Conservation (phyloP, 2,329 filamentous ascomycete species). For the Cryphonectria japonica region DNA sequence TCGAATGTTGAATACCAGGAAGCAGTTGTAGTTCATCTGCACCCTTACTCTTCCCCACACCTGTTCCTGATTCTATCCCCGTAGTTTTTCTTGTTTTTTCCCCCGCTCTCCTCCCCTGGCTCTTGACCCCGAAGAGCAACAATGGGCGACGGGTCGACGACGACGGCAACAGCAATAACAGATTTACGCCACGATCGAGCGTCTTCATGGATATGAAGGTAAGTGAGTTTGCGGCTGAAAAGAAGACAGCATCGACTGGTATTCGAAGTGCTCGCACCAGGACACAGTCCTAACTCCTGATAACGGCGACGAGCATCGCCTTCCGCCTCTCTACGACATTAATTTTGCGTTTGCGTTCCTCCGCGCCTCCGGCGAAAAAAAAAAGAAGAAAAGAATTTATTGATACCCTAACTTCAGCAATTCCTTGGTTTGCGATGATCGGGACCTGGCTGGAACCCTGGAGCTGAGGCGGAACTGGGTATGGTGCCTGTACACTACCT, state of each 20-base stretch:
- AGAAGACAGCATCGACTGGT: conserved; percentile 5
- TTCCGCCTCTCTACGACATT: conserved; percentile 3
- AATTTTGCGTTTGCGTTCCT: conserved; percentile 10
- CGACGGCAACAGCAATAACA: conserved; percentile 2
- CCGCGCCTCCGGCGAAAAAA: background rate
- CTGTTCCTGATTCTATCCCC: background rate
- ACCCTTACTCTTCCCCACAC: conserved; percentile 3
- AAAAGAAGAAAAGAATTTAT: background rate
- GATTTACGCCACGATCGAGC: background rate
- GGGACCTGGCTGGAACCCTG: conserved; percentile 5
- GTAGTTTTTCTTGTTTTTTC: conserved; percentile 1
- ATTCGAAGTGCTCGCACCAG: background rate
- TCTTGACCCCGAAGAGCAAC: conserved; percentile 15
- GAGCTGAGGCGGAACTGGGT: background rate
- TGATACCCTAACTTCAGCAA: conserved; percentile 18
- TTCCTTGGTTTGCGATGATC: conserved; percentile 8
- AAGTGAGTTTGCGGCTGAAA: conserved; percentile 19
- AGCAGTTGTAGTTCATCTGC: conserved; percentile 31
- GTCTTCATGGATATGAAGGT: conserved; percentile 16
- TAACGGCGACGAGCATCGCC: conserved; percentile 1
- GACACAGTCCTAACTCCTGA: conserved; percentile 1
- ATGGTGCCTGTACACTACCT: background rate
- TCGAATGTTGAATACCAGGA: background rate
- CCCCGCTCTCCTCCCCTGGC: background rate
- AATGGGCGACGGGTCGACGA: conserved; percentile 18